Base-by-base conservation (phyloP, 352 stramenopile species). In the Phytophthora crassamura region DNA sequence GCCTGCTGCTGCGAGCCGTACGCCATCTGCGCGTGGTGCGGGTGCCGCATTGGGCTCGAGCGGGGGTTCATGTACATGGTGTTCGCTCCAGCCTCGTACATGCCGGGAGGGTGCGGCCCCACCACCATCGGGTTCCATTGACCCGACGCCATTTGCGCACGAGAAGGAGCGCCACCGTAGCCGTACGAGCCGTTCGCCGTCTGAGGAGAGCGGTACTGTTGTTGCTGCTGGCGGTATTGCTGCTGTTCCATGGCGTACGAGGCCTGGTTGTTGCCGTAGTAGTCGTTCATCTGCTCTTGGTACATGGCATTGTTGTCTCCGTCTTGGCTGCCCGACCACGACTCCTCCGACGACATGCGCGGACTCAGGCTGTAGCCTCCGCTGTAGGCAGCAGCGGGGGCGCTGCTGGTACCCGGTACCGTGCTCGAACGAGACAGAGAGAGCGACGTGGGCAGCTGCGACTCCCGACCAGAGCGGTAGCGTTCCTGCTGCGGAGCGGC, bases 281-380 rank as follows among this genome's bases (percentile, higher is more conserved):
- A 87, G 7, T 84, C 76, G 22, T 85, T 75, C 54, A 80, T 74
- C 22, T 69, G 74, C 18, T 80, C 55, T 20, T 76, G 65, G 57
- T 88, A 86, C 59, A 81, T 50, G 16, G 47, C 47, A 20, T 67
- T 74, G 22, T 52, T 46, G 49, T 80, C 58, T 7, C 67, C 74
- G 15, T 83, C 75, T 50, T 87, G 78, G 40, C 70, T 84, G 20
- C 77, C 75, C 45, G 76, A 78, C 78, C 78, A 88, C 20, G 74
- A 83, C 4, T 82, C 72, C 49, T 88, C 76, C 30, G 63, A 78
- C 20, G 67, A 63, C 67, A 83, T 74, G 10, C 70, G 76, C 41
- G 76, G 74, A 46, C 78, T 88, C 55, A 88, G 33, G 33, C 69
- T 61, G 47, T 86, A 85, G 32, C 65, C 67, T 51, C 75, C 72